Evolutionary conservation across 345 rosid species (phyloP).

Genomic region (Eucalyptus tenuipes): DNA sequence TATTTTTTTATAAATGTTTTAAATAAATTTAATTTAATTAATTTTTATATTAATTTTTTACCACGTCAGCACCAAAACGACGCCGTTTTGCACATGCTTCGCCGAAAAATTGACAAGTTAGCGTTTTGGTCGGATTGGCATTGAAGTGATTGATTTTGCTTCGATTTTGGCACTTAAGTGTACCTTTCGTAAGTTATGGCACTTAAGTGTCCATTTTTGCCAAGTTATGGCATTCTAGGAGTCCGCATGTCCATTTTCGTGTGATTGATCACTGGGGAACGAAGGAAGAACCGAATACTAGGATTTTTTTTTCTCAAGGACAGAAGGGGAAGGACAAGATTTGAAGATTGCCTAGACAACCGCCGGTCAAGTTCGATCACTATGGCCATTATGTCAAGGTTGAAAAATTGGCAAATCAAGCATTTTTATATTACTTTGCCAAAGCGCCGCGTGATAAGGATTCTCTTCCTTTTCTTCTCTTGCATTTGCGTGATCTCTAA

Average conservation of each 20-base stretch:
- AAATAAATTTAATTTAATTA: too few species aligned
- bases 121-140: too few species aligned
- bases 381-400: slow-evolving; percentile 3
- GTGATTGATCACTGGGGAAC: background rate
- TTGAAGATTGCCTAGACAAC: background rate
- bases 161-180: too few species aligned
- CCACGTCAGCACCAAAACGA: too few species aligned
- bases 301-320: slow-evolving; percentile 3
- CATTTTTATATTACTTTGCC: background rate
- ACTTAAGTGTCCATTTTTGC: too few species aligned
- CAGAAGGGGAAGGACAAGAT: slow-evolving; percentile 1
- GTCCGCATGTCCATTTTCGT: slow-evolving; percentile 3
- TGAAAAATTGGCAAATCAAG: background rate
- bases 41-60: too few species aligned
- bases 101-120: too few species aligned
- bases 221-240: too few species aligned
- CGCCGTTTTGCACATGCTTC: too few species aligned
- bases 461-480: background rate
- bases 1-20: too few species aligned
- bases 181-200: too few species aligned
- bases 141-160: too few species aligned
- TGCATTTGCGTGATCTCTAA: background rate
- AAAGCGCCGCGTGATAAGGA: background rate
- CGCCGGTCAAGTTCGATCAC: background rate
- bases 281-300: background rate